Conservation (phyloP, 1,284 basidiomycete genomes). For the Phaffia rhodozyma region DNA sequence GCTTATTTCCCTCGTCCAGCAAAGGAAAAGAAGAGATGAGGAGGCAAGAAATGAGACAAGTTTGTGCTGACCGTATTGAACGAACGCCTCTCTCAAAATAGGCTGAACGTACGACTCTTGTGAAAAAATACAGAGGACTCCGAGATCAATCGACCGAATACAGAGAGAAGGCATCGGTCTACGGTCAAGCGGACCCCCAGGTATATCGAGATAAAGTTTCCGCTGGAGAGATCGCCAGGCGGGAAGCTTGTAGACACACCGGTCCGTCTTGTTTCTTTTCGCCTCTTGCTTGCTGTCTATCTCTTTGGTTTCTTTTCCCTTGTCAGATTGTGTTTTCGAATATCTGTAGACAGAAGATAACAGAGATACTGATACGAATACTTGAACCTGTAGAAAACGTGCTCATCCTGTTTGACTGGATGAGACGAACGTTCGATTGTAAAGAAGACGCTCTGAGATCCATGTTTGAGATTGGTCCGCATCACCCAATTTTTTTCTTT, state of each 20-base stretch:
- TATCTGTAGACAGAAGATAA: no score
- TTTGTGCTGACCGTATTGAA: background rate
- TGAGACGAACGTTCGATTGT: background rate
- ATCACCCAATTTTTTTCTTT: background rate
- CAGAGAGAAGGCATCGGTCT: background rate
- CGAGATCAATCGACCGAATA: background rate
- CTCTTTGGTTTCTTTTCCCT: background rate
- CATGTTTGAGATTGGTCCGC: slow-evolving; percentile 2
- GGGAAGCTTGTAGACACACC: slow-evolving; percentile 7
- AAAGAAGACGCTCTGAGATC: background rate
- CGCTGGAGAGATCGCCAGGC: slow-evolving; percentile 1
- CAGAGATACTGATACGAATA: no score
- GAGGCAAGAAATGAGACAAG: background rate
- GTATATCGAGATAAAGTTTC: slow-evolving; percentile 2
- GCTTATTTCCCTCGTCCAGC: background rate
- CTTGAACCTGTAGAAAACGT: background rate
- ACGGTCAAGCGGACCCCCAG: slow-evolving; percentile 10
- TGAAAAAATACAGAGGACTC: background rate
- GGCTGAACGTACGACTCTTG: slow-evolving; percentile 7
- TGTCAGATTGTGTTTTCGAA: background rate
- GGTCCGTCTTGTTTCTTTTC: slow-evolving; percentile 1
- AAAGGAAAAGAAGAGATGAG: no score
- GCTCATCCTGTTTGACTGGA: background rate
- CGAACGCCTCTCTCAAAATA: background rate
- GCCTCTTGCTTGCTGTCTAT: background rate